Percentiles rank a stretch among this genome's conserved stretches.
Evolutionary conservation across 495 filamentous ascomycete genomes (phyloP).

Genomic region (Penicillium macrosclerotiorum): DNA sequence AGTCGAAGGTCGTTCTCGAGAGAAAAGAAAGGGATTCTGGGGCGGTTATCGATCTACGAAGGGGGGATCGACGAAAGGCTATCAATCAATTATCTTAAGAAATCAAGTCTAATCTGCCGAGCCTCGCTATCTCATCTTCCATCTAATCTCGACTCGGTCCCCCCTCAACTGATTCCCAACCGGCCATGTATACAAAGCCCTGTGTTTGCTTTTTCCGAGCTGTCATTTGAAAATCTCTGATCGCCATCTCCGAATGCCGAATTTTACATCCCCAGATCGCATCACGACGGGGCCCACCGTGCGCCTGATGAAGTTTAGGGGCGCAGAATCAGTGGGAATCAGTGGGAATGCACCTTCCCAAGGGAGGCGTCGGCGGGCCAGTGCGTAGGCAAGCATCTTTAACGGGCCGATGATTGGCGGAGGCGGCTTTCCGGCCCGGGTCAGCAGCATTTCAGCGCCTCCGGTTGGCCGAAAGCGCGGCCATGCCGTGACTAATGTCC

Average conservation of each 20-base stretch:
- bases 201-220: background rate
- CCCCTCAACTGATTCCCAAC: background rate
- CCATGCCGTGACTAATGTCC: background rate
- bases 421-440: background rate
- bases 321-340: slow-evolving; percentile 11
- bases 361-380: slow-evolving; percentile 16
- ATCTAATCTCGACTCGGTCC: slow-evolving; percentile 24
- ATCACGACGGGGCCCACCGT: slow-evolving; percentile 30
- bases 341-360: slow-evolving; percentile 30
- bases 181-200: background rate
- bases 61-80: slow-evolving; percentile 29
- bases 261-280: slow-evolving; percentile 32
- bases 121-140: slow-evolving; percentile 24
- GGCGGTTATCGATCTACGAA: slow-evolving; percentile 34
- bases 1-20: no score
- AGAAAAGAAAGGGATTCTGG: slow-evolving; percentile 15
- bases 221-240: slow-evolving; percentile 1
- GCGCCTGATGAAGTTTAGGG: slow-evolving; percentile 29
- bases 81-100: slow-evolving; percentile 33
- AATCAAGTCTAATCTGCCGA: slow-evolving; percentile 23
- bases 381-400: slow-evolving; percentile 34
- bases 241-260: slow-evolving; percentile 1
- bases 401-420: slow-evolving; percentile 19
- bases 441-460: slow-evolving; percentile 26
- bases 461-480: slow-evolving; percentile 25